phyloP scores from a whole-genome alignment of 1,284 basidiomycete species.

The Melampsora occidentalis region DNA sequence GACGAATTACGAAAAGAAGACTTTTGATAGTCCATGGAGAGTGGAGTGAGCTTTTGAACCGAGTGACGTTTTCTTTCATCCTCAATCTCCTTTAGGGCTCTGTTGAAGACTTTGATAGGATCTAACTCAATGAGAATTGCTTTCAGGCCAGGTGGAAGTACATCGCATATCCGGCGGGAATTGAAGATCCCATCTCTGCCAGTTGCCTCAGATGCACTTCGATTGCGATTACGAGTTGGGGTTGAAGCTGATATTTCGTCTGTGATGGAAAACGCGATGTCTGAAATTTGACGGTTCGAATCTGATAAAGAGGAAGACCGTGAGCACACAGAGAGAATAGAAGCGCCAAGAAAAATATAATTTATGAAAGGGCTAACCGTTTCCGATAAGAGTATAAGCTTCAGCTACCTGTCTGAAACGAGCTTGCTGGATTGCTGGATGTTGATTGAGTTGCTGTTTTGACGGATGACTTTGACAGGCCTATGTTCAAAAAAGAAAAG shows the following conservation, averaged over 20 bases:
- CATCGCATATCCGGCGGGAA: background rate
- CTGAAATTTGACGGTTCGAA: background rate
- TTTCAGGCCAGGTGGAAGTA: background rate
- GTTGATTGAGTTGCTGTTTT: background rate
- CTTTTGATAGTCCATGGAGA: too few relatives aligned
- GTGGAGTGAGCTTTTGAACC: too few relatives aligned
- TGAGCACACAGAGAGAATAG: background rate
- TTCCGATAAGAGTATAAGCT: slow-evolving; percentile 9
- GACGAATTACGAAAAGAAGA: background rate
- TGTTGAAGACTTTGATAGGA: slow-evolving; percentile 7
- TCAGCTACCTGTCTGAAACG: slow-evolving; percentile 2
- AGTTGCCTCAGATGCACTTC: slow-evolving; percentile 1
- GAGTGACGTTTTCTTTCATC: background rate
- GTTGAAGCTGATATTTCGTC: background rate
- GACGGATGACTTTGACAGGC: slow-evolving; percentile 1
- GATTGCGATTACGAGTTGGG: background rate
- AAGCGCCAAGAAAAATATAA: background rate
- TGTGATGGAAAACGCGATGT: background rate
- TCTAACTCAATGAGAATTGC: background rate
- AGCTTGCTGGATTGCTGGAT: slow-evolving; percentile 2
- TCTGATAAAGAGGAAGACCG: background rate
- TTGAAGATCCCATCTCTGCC: background rate
- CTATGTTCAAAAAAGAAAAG: background rate
- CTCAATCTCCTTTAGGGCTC: background rate
- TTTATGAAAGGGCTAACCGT: background rate